Conservation (phyloP, 169 alveolate genomes). For the Cryptosporidium parvum region DNA sequence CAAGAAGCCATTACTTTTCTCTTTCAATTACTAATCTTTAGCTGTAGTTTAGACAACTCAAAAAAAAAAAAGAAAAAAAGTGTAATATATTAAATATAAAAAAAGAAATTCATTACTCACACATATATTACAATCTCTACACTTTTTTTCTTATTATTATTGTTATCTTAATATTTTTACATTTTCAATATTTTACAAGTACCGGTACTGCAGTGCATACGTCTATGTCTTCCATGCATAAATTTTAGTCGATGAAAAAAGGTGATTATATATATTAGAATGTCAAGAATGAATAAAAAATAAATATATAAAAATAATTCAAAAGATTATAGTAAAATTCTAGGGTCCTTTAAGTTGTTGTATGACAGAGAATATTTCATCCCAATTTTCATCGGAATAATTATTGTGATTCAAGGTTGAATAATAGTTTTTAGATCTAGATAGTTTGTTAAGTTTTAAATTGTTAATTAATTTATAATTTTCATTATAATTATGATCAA, state of each 20-base stretch:
- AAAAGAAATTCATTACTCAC: slow-evolving; percentile 1
- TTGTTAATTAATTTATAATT: neutral
- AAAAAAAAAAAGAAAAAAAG: neutral
- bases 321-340: neutral
- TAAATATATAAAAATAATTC: neutral
- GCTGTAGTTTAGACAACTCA: neutral
- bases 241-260: neutral
- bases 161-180: neutral
- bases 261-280: neutral
- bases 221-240: slow-evolving; percentile 17
- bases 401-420: neutral
- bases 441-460: slow-evolving; percentile 7
- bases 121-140: neutral
- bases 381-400: slow-evolving; percentile 58
- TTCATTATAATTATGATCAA: neutral
- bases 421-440: slow-evolving; percentile 33
- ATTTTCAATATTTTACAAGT: slow-evolving; percentile 12
- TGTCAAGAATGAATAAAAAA: neutral
- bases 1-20: slow-evolving; percentile 23
- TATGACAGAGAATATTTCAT: slow-evolving; percentile 57
- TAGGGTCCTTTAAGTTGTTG: slow-evolving; percentile 42
- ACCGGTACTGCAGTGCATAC: neutral
- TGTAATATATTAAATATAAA: neutral
- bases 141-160: neutral
- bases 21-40: neutral